phyloP scores from a whole-genome alignment of 176 grass and related monocot species.

The Pontederia crassipes region DNA sequence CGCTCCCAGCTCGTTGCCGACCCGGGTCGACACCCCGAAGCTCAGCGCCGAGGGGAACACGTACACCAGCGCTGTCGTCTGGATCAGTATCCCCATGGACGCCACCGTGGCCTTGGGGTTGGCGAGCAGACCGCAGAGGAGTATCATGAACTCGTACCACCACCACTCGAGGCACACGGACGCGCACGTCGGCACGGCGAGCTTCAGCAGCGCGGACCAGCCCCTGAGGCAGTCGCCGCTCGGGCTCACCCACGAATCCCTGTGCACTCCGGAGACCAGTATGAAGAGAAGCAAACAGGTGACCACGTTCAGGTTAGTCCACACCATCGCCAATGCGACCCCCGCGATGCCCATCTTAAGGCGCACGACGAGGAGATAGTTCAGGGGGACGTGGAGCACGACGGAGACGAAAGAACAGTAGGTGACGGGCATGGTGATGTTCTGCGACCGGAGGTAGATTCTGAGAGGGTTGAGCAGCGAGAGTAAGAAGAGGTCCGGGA shows the following conservation, averaged over 20 bases:
- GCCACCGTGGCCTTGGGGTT: slow-evolving; percentile 75
- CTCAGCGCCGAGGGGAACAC: slow-evolving; percentile 85
- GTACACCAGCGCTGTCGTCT: slow-evolving; percentile 90
- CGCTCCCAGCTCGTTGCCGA: slow-evolving; percentile 78
- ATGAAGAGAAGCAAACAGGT: slow-evolving; percentile 6
- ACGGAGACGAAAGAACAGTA: slow-evolving; percentile 8
- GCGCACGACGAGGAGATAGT: slow-evolving; percentile 11
- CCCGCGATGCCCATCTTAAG: slow-evolving; percentile 1
- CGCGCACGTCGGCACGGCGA: slow-evolving; percentile 62
- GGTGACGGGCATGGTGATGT: slow-evolving; percentile 8
- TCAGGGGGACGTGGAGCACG: background rate
- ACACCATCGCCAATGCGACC: slow-evolving; percentile 6
- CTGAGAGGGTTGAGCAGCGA: slow-evolving; percentile 9
- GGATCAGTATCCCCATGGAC: slow-evolving; percentile 96
- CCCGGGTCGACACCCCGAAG: slow-evolving; percentile 70
- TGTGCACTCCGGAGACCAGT: background rate
- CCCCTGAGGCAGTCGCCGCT: slow-evolving; percentile 30
- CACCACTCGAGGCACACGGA: slow-evolving; percentile 52
- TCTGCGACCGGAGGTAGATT: slow-evolving; percentile 2
- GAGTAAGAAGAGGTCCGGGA: slow-evolving; percentile 1
- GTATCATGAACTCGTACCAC: slow-evolving; percentile 80
- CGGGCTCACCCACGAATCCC: background rate
- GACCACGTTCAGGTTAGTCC: slow-evolving; percentile 3
- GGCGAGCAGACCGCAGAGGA: slow-evolving; percentile 69
- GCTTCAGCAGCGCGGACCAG: slow-evolving; percentile 57